A percentile compares a stretch with the other conserved stretches of the same genome.
phyloP scores from a whole-genome alignment of 73 alveolate genomes.

The Stentor roeselii region DNA sequence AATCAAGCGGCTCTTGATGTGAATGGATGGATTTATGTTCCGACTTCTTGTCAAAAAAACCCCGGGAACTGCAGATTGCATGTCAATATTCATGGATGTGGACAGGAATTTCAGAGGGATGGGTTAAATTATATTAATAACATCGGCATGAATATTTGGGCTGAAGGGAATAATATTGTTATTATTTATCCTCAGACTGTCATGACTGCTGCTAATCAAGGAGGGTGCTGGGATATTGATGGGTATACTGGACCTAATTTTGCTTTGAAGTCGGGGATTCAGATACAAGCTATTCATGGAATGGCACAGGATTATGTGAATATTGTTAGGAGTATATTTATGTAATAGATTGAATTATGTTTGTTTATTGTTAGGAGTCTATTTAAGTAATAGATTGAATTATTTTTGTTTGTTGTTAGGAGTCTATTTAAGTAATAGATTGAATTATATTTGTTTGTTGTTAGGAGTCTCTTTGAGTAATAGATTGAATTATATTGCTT shows the following conservation, averaged over 20 bases:
- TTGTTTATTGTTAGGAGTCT: no score
- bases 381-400: neutral
- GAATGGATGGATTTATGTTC: conserved; percentile 42
- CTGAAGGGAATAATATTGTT: conserved; percentile 48
- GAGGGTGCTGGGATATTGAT: conserved; percentile 61
- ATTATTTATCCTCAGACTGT: conserved; percentile 46
- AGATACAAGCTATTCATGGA: conserved; percentile 30
- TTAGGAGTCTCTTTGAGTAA: no score
- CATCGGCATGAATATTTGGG: conserved; percentile 42
- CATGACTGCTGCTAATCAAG: neutral
- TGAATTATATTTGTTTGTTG: no score
- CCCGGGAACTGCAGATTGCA: conserved; percentile 36
- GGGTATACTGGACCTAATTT: conserved; percentile 39
- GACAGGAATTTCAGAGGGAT: conserved; percentile 22
- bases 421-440: no score
- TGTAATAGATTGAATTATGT: neutral
- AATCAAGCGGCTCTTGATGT: neutral
- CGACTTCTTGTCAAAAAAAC: conserved; percentile 37
- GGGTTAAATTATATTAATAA: conserved; percentile 26
- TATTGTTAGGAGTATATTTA: neutral
- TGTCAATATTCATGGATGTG: conserved; percentile 53
- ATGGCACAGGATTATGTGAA: conserved; percentile 26
- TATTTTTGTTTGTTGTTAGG: no score
- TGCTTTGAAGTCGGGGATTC: conserved; percentile 30
- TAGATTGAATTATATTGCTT: no score